Percentiles rank a stretch among this genome's conserved stretches.
phyloP scores from a whole-genome alignment of 148 eudicot species.

The Silene uniflora region DNA sequence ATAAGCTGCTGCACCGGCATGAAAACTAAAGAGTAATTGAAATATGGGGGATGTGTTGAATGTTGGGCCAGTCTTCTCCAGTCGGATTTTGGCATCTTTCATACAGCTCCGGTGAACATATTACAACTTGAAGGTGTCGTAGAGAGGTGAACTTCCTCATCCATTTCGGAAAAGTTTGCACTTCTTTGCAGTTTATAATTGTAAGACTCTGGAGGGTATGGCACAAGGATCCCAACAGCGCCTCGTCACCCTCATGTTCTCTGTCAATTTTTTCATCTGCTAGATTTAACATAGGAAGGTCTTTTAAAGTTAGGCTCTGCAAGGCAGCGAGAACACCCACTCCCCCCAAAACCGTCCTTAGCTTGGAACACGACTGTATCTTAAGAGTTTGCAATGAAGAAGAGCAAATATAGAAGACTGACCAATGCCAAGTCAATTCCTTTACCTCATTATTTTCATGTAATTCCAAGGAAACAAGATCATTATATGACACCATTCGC shows the following conservation, averaged over 20 bases:
- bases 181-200: background rate
- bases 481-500: background rate
- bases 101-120: too few species aligned
- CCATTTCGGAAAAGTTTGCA: slow-evolving; percentile 19
- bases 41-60: too few species aligned
- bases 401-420: background rate
- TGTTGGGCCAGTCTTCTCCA: too few species aligned
- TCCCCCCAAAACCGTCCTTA: background rate
- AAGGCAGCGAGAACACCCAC: background rate
- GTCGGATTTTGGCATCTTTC: too few species aligned
- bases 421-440: background rate
- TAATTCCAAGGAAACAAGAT: background rate
- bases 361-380: background rate
- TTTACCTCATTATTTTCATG: background rate
- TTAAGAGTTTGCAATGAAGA: background rate
- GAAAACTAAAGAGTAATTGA: too few species aligned
- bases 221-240: background rate
- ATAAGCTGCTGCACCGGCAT: too few species aligned
- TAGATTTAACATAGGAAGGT: background rate
- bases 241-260: background rate
- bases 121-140: background rate
- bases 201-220: background rate
- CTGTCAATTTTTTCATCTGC: background rate
- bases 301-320: background rate
- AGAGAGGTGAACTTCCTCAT: slow-evolving; percentile 4